phyloP scores from a whole-genome alignment of 2,329 filamentous ascomycete genomes.

The Sclerotinia glacialis region DNA sequence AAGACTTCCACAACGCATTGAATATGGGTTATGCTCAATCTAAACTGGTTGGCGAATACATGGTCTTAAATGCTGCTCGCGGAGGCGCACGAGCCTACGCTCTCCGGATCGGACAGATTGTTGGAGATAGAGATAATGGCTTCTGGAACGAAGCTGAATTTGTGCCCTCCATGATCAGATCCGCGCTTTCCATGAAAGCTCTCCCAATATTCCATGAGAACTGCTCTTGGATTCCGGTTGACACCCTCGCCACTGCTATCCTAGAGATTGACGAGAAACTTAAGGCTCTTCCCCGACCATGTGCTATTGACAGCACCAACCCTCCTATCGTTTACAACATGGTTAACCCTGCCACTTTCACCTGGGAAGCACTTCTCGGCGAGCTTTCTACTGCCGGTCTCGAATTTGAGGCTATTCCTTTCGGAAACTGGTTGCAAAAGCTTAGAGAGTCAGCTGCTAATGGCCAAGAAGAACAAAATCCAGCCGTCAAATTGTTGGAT shows the following conservation, averaged over 20 bases:
- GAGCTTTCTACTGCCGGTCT: conserved; percentile 46
- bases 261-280: conserved; percentile 41
- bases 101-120: conserved; percentile 51
- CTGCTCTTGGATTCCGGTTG: conserved; percentile 46
- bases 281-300: conserved; percentile 8
- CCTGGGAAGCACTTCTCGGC: conserved; percentile 52
- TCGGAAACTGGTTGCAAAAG: conserved; percentile 46
- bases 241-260: conserved; percentile 45
- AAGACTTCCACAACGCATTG: conserved; percentile 40
- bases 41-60: conserved; percentile 49
- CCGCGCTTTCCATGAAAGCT: conserved; percentile 44
- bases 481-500: conserved; percentile 21
- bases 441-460: conserved; percentile 49
- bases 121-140: conserved; percentile 45
- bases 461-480: conserved; percentile 37
- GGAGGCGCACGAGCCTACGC: conserved; percentile 40
- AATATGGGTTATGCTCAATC: conserved; percentile 51
- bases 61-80: conserved; percentile 42
- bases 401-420: conserved; percentile 45
- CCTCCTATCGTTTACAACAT: conserved; percentile 49
- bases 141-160: conserved; percentile 52
- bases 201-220: conserved; percentile 47
- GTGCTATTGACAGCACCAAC: conserved; percentile 21
- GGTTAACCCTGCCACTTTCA: conserved; percentile 47
- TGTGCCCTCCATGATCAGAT: conserved; percentile 52